Evolutionary conservation across 768 basidiomycete genomes (phyloP).

Genomic region (Phlebiopsis flavidoalba): DNA sequence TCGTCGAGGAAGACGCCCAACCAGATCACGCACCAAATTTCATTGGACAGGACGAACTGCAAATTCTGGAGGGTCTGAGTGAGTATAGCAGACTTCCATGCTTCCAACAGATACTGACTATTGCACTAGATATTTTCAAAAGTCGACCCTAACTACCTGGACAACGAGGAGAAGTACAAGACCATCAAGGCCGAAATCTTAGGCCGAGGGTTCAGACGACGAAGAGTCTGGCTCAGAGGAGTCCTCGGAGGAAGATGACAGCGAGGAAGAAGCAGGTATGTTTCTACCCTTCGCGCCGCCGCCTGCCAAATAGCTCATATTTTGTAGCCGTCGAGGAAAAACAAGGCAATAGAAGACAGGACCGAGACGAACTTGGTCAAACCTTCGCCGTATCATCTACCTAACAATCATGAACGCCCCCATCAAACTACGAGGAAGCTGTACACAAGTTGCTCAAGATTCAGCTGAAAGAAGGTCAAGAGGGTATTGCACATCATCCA

Average conservation of each 20-base stretch:
- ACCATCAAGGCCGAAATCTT: conserved; percentile 91
- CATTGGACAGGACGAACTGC: conserved; percentile 86
- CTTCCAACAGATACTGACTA: background rate
- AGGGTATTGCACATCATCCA: conserved; percentile 50
- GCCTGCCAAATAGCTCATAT: conserved; percentile 10
- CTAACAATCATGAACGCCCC: conserved; percentile 99
- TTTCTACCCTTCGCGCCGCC: conserved; percentile 5
- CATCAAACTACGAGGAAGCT: conserved; percentile 95
- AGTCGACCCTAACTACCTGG: conserved; percentile 77
- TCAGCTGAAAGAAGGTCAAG: conserved; percentile 86
- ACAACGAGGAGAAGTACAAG: conserved; percentile 93
- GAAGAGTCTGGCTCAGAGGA: conserved; percentile 63
- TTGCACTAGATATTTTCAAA: conserved; percentile 85
- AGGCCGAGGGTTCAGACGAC: conserved; percentile 79
- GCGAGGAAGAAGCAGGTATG: conserved; percentile 55
- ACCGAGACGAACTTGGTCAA: conserved; percentile 96
- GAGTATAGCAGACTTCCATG: conserved; percentile 41
- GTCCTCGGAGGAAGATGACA: conserved; percentile 39
- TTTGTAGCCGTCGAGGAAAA: conserved; percentile 63
- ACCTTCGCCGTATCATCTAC: conserved; percentile 90
- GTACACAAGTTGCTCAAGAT: conserved; percentile 97
- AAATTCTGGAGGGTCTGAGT: conserved; percentile 87
- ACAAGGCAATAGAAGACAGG: conserved; percentile 87
- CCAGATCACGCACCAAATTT: conserved; percentile 79
- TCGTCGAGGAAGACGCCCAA: conserved; percentile 98